Percentiles rank a stretch among this genome's conserved stretches.
Conservation (phyloP, 176 grass and related monocot species). For the Neostapfia colusana region DNA sequence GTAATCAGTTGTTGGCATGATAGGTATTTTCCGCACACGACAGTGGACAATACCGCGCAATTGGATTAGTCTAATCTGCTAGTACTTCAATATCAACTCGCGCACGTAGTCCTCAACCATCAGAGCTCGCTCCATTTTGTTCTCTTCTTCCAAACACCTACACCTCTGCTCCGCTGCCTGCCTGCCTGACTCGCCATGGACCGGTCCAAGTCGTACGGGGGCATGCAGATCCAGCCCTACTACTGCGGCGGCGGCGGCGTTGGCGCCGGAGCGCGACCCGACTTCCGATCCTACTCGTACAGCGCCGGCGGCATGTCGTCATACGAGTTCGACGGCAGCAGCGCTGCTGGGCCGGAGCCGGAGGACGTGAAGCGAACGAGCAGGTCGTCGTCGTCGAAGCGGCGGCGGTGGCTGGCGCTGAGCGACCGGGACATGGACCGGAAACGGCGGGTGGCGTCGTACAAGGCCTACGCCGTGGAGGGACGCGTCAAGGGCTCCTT, state of each 20-base stretch:
- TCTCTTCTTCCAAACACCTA: constrained; percentile 2
- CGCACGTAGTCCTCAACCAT: constrained; percentile 13
- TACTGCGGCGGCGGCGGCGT: not conserved
- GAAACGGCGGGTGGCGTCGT: constrained; percentile 78
- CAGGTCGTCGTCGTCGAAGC: constrained; percentile 37
- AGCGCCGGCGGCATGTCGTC: constrained; percentile 13
- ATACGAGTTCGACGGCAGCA: constrained; percentile 37
- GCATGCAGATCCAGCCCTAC: constrained; percentile 49
- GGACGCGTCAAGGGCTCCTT: constrained; percentile 79
- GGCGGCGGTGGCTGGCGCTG: constrained; percentile 58
- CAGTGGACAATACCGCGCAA: not conserved
- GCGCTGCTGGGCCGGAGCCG: not conserved
- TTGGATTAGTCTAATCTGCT: not conserved
- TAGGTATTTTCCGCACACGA: not conserved
- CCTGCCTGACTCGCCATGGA: not conserved
- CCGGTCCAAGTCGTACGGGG: not conserved
- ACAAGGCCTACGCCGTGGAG: constrained; percentile 77
- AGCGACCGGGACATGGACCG: constrained; percentile 71
- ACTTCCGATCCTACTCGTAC: constrained; percentile 48
- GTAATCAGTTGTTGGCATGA: not conserved
- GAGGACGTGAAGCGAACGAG: constrained; percentile 33
- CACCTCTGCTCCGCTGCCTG: not conserved
- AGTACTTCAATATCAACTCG: not conserved
- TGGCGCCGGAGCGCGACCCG: constrained; percentile 35
- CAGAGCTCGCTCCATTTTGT: not conserved